Evolutionary conservation across 176 grass and related monocot species (phyloP).

Genomic region (Metroxylon sagu): DNA sequence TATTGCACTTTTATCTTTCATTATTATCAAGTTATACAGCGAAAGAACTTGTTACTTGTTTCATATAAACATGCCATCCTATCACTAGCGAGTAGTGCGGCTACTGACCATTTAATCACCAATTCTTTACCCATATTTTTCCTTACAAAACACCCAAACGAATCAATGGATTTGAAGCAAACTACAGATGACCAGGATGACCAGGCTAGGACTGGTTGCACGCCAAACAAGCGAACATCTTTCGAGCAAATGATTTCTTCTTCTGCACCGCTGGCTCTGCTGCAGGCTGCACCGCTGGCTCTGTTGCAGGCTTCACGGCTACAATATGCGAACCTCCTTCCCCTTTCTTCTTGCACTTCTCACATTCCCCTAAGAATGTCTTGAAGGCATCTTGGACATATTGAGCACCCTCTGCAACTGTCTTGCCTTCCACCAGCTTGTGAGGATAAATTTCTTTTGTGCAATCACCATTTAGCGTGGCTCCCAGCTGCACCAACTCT

Average conservation of each 20-base stretch:
- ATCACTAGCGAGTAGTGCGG: no score
- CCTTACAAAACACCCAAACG: no score
- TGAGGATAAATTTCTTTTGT: conserved; percentile 34
- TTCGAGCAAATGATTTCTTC: conserved; percentile 14
- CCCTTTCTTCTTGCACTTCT: conserved; percentile 36
- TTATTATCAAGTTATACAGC: no score
- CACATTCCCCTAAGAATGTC: conserved; percentile 47
- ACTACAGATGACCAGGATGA: no score
- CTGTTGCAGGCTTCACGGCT: conserved; percentile 18
- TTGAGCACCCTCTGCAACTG: conserved; percentile 40
- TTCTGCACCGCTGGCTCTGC: not conserved
- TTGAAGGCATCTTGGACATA: conserved; percentile 37
- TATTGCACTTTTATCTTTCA: no score
- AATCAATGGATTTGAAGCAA: no score
- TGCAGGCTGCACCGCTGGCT: not conserved
- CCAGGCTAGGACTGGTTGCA: conserved; percentile 10
- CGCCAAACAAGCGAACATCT: conserved; percentile 43
- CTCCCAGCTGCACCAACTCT: conserved; percentile 68
- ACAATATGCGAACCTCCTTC: conserved; percentile 46
- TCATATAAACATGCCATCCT: no score
- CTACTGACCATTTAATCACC: no score
- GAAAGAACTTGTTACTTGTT: no score
- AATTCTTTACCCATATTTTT: no score
- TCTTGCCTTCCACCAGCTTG: conserved; percentile 67
- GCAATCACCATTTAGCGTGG: conserved; percentile 60